These are phyloP conservation scores for Trichophyton simii DNA, from an alignment of 2,329 filamentous ascomycete species.

Conservation along the genomic window DNA sequence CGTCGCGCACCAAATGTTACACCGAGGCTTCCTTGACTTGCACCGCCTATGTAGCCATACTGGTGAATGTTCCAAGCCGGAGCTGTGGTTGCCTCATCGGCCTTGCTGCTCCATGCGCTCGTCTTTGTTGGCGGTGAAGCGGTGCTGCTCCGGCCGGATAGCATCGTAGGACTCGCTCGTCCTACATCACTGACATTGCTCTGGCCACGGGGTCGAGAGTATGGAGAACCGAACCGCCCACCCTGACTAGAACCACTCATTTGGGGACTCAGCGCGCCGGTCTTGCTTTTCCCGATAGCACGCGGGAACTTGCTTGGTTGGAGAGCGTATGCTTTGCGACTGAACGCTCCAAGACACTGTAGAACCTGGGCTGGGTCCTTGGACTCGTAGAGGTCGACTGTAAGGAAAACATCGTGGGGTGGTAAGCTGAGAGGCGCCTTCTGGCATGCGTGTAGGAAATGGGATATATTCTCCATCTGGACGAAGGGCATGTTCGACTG, in stretches of 20 bases:
- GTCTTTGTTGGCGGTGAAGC: constrained; percentile 34
- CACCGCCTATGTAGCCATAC: constrained; percentile 96
- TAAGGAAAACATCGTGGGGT: constrained; percentile 90
- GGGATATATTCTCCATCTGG: constrained; percentile 98
- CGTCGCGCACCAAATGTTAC: constrained; percentile 82
- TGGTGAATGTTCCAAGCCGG: constrained; percentile 98
- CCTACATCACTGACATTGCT: constrained; percentile 46
- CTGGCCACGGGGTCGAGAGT: constrained; percentile 30
- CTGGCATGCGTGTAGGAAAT: constrained; percentile 84
- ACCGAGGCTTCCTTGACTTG: constrained; percentile 88
- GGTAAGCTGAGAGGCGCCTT: constrained; percentile 72
- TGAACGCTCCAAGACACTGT: constrained; percentile 86
- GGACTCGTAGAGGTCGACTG: constrained; percentile 86
- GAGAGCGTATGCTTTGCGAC: constrained; percentile 63
- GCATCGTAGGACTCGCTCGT: constrained; percentile 51
- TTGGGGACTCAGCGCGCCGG: constrained; percentile 52
- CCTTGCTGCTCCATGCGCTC: constrained; percentile 81
- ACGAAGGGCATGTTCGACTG: constrained; percentile 92
- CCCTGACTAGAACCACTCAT: constrained; percentile 49
- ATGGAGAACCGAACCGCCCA: constrained; percentile 31
- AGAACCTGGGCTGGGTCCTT: constrained; percentile 95
- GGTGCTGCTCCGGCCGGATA: constrained; percentile 34
- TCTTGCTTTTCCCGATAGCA: constrained; percentile 59
- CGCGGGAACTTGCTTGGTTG: constrained; percentile 63
- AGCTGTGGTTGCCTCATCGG: constrained; percentile 64